Percentiles rank a stretch among this genome's conserved stretches.
Evolutionary conservation across 2,329 filamentous ascomycete species (phyloP).

Genomic region (Colletotrichum scovillei): DNA sequence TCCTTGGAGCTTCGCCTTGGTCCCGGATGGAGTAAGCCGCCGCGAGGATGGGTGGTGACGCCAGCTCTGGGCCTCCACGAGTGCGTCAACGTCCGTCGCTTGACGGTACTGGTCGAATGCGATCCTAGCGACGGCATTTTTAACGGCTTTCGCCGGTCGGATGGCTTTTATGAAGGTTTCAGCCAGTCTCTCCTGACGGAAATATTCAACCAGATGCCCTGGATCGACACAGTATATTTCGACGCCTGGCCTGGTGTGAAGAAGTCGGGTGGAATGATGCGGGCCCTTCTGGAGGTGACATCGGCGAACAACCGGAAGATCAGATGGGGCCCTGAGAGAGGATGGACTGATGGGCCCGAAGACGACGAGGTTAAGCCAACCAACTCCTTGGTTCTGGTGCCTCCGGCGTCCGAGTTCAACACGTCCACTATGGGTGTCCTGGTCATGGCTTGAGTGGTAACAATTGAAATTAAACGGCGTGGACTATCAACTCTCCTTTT

Average conservation of each 20-base stretch:
- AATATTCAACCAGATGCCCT: slow-evolving; percentile 68
- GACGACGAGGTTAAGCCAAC: slow-evolving; percentile 47
- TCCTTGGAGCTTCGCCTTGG: slow-evolving; percentile 78
- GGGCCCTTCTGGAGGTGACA: slow-evolving; percentile 65
- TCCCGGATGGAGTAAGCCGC: slow-evolving; percentile 78
- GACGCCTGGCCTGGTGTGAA: slow-evolving; percentile 76
- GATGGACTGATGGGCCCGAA: slow-evolving; percentile 69
- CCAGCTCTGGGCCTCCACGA: slow-evolving; percentile 71
- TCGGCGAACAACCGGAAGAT: slow-evolving; percentile 62
- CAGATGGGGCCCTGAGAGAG: slow-evolving; percentile 75
- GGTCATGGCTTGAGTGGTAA: slow-evolving; percentile 27
- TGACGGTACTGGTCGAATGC: slow-evolving; percentile 77
- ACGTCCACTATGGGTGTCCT: slow-evolving; percentile 28
- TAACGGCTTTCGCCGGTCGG: slow-evolving; percentile 72
- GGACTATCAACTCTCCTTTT: slow-evolving; percentile 5
- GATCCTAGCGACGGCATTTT: slow-evolving; percentile 77
- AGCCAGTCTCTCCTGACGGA: slow-evolving; percentile 66
- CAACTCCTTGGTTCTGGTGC: slow-evolving; percentile 18
- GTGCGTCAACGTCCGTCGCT: slow-evolving; percentile 66
- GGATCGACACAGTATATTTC: slow-evolving; percentile 71
- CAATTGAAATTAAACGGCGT: not conserved
- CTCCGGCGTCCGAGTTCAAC: slow-evolving; percentile 19
- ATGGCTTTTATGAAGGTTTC: slow-evolving; percentile 79
- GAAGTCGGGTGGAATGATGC: slow-evolving; percentile 73
- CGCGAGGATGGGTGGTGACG: slow-evolving; percentile 77